Base-by-base conservation (phyloP, 108 stramenopile genomes). In the Parietichytrium sp. region DNA sequence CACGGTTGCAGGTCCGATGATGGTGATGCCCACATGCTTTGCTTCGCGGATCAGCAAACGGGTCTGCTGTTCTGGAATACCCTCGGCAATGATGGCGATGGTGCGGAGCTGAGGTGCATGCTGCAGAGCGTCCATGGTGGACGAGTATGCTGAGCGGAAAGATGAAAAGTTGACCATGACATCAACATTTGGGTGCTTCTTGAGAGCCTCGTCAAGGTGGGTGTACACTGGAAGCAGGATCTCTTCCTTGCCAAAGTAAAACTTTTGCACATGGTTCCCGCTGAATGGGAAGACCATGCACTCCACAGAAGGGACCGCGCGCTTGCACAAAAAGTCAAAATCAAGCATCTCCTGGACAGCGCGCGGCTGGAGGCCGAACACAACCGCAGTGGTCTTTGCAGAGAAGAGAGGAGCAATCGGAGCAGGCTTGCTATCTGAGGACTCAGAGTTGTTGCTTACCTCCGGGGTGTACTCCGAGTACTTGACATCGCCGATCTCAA, bases 251-350 rank as follows among this genome's bases (percentile, higher is more conserved):
- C 95, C 94, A 93, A 93, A 95, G 85, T 95, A 95, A 79, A 94
- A 94, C 87, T 94, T 93, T 48, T 91, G 84, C 84, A 90, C 93
- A 82, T 95, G 95, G 82, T 93, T 93, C 4, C 93, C 88, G 23
- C 84, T 78, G 84, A 94, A 94, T 8, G 93, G 93, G 81, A 91
- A 94, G 30, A 93, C 87, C 89, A 94, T 89, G 16, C 90, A 90
- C 30, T 93, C 93, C 29, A 95, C 95, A 38, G 87, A 89, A 8
- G 95, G 95, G 77, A 84, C 86, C 36, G 85, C 84, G 29, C 95
- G 88, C 79, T 94, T 93, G 86, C 95, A 95, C 93, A 95, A 92
- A 54, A 88, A 95, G 84, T 95, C 95, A 84, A 95, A 95, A 87
- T 95, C 95, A 48, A 95, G 82, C 95, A 95, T 95, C 8, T 93